Conservation (phyloP, 1,284 basidiomycete genomes). For the Mycena citricolor region DNA sequence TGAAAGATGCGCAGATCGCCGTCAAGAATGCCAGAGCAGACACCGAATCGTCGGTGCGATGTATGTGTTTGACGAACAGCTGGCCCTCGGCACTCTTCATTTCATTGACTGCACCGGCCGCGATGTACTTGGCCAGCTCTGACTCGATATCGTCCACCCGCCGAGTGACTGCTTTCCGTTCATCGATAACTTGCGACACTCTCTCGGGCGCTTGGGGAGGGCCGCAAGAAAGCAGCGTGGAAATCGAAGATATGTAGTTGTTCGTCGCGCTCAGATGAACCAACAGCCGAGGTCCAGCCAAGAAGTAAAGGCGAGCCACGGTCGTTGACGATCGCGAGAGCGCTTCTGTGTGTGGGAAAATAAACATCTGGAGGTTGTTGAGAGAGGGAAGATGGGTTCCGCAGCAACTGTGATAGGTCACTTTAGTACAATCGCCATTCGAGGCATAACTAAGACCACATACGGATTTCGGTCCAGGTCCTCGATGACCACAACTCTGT, state of each 20-base stretch:
- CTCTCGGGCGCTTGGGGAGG: slow-evolving; percentile 64
- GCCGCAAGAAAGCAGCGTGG: slow-evolving; percentile 66
- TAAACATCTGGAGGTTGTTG: slow-evolving; percentile 70
- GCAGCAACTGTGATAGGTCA: slow-evolving; percentile 61
- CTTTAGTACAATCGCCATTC: slow-evolving; percentile 1
- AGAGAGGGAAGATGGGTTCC: slow-evolving; percentile 81
- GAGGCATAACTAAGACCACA: slow-evolving; percentile 29
- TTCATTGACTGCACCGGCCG: slow-evolving; percentile 42
- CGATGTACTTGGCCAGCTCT: slow-evolving; percentile 66
- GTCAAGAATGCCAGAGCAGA: slow-evolving; percentile 65
- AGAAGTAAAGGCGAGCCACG: slow-evolving; percentile 76
- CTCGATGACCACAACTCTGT: slow-evolving; percentile 79
- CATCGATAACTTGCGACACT: slow-evolving; percentile 66
- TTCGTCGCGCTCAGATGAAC: slow-evolving; percentile 58
- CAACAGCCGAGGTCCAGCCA: slow-evolving; percentile 76
- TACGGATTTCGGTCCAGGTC: slow-evolving; percentile 79
- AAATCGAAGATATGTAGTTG: slow-evolving; percentile 51
- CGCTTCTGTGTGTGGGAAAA: slow-evolving; percentile 64
- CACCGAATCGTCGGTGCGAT: slow-evolving; percentile 60
- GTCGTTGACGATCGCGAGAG: slow-evolving; percentile 57
- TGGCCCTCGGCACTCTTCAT: slow-evolving; percentile 28
- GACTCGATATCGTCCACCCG: slow-evolving; percentile 62
- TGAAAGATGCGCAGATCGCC: slow-evolving; percentile 51
- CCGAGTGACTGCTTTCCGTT: slow-evolving; percentile 61
- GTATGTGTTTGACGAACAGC: slow-evolving; percentile 47